Evolutionary conservation across 306 rosid species (phyloP).

Genomic region (Amphicarpaea edgeworthii): DNA sequence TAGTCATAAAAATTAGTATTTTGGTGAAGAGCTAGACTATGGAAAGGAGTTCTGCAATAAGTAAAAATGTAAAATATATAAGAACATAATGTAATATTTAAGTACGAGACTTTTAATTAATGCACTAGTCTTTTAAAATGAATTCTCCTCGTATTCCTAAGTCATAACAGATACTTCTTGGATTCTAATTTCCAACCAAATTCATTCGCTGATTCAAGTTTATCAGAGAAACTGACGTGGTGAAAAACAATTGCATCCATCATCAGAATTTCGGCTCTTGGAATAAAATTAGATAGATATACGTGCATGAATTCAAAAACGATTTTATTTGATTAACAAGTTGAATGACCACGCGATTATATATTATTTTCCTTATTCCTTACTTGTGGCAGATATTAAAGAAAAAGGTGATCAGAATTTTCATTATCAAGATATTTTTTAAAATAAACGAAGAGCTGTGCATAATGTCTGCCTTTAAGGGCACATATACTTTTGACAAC

Average conservation of each 20-base stretch:
- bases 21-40: no score
- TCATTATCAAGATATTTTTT: slow-evolving; percentile 2
- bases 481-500: slow-evolving; percentile 40
- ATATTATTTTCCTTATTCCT: neutral
- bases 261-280: neutral
- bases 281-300: neutral
- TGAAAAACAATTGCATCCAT: neutral
- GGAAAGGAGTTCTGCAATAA: no score
- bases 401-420: slow-evolving; percentile 6
- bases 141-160: no score
- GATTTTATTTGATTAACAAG: slow-evolving; percentile 1
- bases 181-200: neutral
- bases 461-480: slow-evolving; percentile 50
- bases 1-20: no score
- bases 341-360: neutral
- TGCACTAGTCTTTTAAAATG: no score
- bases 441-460: slow-evolving; percentile 17
- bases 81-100: no score
- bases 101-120: no score
- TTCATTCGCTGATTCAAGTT: neutral
- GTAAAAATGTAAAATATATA: no score
- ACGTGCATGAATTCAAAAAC: neutral
- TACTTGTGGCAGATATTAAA: neutral
- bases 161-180: neutral
- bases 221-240: neutral